Evolutionary conservation across 2,329 filamentous ascomycete genomes (phyloP).

Genomic region (Paecilomyces variotii): DNA sequence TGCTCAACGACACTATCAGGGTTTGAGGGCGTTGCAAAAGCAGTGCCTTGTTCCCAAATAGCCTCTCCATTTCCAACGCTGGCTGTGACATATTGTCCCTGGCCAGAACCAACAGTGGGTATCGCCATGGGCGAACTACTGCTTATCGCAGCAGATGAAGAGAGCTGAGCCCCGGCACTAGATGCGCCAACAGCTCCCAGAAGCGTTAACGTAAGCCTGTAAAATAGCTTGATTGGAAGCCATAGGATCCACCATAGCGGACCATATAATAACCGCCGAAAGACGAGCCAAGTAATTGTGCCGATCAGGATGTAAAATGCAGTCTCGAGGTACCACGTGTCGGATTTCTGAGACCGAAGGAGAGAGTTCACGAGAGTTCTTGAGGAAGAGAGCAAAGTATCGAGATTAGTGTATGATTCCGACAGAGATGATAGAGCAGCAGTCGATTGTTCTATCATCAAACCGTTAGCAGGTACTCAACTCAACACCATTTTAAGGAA

Average conservation of each 20-base stretch:
- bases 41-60: slow-evolving; percentile 14
- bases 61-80: slow-evolving; percentile 6
- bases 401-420: slow-evolving; percentile 72
- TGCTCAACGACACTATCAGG: slow-evolving; percentile 32
- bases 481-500: slow-evolving; percentile 3
- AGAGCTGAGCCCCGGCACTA: slow-evolving; percentile 18
- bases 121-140: slow-evolving; percentile 13
- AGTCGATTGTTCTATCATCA: slow-evolving; percentile 58
- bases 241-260: slow-evolving; percentile 85
- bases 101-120: slow-evolving; percentile 9
- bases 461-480: slow-evolving; percentile 6
- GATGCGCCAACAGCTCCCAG: slow-evolving; percentile 44
- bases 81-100: slow-evolving; percentile 10
- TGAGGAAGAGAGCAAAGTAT: slow-evolving; percentile 66
- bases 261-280: slow-evolving; percentile 76
- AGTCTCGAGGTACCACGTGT: slow-evolving; percentile 95
- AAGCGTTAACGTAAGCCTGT: slow-evolving; percentile 50
- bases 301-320: slow-evolving; percentile 72
- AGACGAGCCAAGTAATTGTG: slow-evolving; percentile 79
- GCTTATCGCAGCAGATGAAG: slow-evolving; percentile 10
- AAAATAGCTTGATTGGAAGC: slow-evolving; percentile 65
- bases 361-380: slow-evolving; percentile 69
- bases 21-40: slow-evolving; percentile 13
- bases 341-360: slow-evolving; percentile 82
- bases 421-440: slow-evolving; percentile 72